Percentiles rank a stretch among this genome's conserved stretches.
Conservation (phyloP, 2,329 filamentous ascomycete species). For the Knoxdaviesia capensis region DNA sequence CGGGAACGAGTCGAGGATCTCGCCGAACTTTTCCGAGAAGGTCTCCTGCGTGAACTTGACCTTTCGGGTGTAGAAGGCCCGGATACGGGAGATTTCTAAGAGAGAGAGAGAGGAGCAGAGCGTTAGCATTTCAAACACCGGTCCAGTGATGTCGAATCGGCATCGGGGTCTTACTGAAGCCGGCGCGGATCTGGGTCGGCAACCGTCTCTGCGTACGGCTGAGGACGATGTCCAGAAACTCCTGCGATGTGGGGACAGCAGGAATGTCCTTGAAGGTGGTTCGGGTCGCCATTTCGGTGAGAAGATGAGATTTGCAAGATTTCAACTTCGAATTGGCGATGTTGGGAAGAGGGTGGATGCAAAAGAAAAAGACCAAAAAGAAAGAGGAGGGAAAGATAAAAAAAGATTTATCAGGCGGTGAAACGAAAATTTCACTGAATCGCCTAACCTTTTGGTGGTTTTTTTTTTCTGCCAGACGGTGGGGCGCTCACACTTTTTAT, state of each 20-base stretch:
- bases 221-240: conserved; percentile 95
- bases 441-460: no score
- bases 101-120: neutral
- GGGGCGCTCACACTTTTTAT: neutral
- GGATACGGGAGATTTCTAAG: conserved; percentile 5
- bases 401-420: conserved; percentile 1
- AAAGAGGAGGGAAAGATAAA: neutral
- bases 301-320: conserved; percentile 2
- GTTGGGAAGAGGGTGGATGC: neutral
- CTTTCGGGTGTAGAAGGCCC: conserved; percentile 83
- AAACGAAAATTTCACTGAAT: neutral
- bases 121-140: neutral
- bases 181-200: conserved; percentile 85
- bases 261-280: conserved; percentile 59
- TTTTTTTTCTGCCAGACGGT: conserved; percentile 1
- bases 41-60: conserved; percentile 98
- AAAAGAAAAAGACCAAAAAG: neutral
- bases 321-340: neutral
- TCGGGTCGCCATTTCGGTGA: conserved; percentile 7
- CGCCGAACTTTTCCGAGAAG: conserved; percentile 79
- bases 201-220: conserved; percentile 82
- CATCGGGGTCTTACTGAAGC: conserved; percentile 47
- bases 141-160: neutral
- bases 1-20: conserved; percentile 84
- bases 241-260: conserved; percentile 76